Evolutionary conservation across 2,329 filamentous ascomycete species (phyloP).

Genomic region (Xylaria sp.): DNA sequence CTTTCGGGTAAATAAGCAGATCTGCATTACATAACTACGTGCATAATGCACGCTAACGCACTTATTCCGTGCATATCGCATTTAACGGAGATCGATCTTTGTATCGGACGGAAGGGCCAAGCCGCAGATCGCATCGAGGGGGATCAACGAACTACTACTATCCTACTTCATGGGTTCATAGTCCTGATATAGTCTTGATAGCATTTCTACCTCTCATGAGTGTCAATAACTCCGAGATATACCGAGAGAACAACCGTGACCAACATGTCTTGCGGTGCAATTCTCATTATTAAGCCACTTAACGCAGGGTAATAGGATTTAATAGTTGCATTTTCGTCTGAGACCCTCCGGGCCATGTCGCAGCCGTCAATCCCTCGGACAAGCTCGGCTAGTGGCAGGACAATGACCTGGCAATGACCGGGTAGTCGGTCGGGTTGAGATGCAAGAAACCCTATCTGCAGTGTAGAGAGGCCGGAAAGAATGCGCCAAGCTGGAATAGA

Average conservation of each 20-base stretch:
- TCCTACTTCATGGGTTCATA: neutral
- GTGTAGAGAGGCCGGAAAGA: neutral
- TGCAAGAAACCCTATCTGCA: neutral
- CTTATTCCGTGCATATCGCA: neutral
- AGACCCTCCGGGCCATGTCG: neutral
- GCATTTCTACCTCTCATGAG: no score
- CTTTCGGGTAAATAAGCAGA: conserved; percentile 6
- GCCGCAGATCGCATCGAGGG: no score
- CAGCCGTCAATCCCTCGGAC: neutral
- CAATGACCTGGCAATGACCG: neutral
- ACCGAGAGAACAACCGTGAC: neutral
- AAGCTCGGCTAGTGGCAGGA: neutral
- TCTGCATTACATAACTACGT: neutral
- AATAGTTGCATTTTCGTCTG: neutral
- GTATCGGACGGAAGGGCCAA: neutral
- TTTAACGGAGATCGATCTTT: neutral
- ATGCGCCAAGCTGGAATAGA: neutral
- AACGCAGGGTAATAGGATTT: neutral
- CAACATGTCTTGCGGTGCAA: neutral
- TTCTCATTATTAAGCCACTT: neutral
- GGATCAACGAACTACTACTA: neutral
- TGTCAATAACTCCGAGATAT: no score
- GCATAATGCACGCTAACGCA: neutral
- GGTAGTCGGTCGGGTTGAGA: neutral
- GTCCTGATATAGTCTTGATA: neutral